Evolutionary conservation across 2,329 filamentous ascomycete species (phyloP).

Genomic region (Fusarium udum): DNA sequence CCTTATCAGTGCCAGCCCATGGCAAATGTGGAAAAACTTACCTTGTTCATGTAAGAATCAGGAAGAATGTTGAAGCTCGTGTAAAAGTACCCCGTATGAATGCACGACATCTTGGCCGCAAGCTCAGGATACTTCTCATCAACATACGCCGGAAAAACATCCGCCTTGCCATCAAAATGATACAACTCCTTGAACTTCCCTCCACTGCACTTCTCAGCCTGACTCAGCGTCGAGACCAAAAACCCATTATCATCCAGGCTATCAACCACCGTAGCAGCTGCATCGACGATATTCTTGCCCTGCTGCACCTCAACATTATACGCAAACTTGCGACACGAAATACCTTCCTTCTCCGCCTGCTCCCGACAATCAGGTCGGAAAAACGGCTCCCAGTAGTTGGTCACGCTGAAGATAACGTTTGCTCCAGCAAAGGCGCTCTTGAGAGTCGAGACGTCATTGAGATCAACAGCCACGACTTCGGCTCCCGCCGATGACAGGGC

Average conservation of each 20-base stretch:
- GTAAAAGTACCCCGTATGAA: constrained; percentile 61
- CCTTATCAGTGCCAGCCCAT: not conserved
- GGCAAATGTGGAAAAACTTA: constrained; percentile 26
- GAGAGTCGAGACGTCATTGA: constrained; percentile 54
- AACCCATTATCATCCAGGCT: constrained; percentile 59
- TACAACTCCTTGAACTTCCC: constrained; percentile 60
- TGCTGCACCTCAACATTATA: constrained; percentile 58
- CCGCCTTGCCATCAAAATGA: constrained; percentile 63
- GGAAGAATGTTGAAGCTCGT: constrained; percentile 59
- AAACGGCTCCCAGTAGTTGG: constrained; percentile 65
- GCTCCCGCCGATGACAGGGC: constrained; percentile 53
- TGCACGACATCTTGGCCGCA: constrained; percentile 60
- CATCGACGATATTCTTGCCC: constrained; percentile 61
- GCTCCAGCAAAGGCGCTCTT: constrained; percentile 55
- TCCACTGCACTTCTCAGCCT: constrained; percentile 56
- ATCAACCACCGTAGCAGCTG: constrained; percentile 54
- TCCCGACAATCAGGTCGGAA: constrained; percentile 54
- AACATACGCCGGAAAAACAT: constrained; percentile 59
- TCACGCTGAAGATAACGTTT: constrained; percentile 63
- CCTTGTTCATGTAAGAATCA: constrained; percentile 57
- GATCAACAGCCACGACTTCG: constrained; percentile 56
- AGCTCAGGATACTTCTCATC: constrained; percentile 53
- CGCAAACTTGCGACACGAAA: constrained; percentile 55
- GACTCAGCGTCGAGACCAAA: constrained; percentile 61
- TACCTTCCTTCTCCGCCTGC: constrained; percentile 50